These are phyloP conservation scores for Monascus purpureus DNA, from an alignment of 495 filamentous ascomycete genomes.

Conservation along the genomic window DNA sequence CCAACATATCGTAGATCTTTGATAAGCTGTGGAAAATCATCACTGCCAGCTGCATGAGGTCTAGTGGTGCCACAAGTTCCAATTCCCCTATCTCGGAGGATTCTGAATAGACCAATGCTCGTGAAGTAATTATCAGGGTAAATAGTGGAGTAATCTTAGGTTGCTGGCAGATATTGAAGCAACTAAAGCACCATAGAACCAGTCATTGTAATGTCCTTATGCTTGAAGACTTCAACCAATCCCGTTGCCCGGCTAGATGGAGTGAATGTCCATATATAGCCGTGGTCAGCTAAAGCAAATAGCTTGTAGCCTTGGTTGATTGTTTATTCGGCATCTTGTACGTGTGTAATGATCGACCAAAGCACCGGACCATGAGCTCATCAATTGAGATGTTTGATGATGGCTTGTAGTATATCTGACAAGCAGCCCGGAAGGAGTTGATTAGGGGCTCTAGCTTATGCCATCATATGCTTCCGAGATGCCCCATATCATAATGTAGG, in stretches of 20 bases:
- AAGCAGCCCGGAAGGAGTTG: neutral
- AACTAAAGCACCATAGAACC: neutral
- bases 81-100: neutral
- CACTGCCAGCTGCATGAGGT: too few relatives aligned
- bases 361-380: neutral
- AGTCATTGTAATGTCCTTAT: neutral
- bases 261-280: neutral
- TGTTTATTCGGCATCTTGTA: neutral
- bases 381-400: neutral
- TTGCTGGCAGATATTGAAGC: neutral
- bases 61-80: slow-evolving; percentile 1
- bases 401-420: neutral
- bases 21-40: too few relatives aligned
- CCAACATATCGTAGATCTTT: too few relatives aligned
- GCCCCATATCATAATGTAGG: too few relatives aligned
- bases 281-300: neutral
- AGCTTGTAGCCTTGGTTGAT: neutral
- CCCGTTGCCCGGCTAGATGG: neutral
- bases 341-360: neutral
- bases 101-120: slow-evolving; percentile 1
- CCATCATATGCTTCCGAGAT: too few relatives aligned
- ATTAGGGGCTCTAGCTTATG: neutral
- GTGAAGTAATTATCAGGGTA: slow-evolving; percentile 1
- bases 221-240: neutral
- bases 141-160: neutral